Base-by-base conservation (phyloP, 2,329 filamentous ascomycete species). In the Chaetomium globosum region DNA sequence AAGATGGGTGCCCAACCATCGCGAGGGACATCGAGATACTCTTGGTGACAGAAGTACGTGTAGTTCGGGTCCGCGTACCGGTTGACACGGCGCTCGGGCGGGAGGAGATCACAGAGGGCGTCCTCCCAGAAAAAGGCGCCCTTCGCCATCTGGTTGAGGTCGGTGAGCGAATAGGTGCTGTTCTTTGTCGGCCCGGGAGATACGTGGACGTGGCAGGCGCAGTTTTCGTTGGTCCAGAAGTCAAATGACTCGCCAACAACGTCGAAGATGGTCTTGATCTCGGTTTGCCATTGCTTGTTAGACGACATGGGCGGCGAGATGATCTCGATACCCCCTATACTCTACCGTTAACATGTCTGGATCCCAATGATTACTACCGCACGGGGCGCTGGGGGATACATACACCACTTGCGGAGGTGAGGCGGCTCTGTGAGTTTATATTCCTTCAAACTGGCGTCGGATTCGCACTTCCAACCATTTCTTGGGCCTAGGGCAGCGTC, bases 291-390 rank as follows among this genome's bases (percentile, higher is more conserved):
- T 13, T 31, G 3, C 19, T 6, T 30, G 12, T 19, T 2, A 7
- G 21, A 16, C 23, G 39, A 59, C 39, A 48, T 33, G 26, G 56
- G 39, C 56, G 56, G 56, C 23, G 56, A 59, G 39, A 59, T 49
- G 43, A 59, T 59, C 43, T 59, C 56, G 39, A 59, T 59, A 10
- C 56, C 56, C 56, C 56, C 56, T 59, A 33, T 31, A 21, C 4
- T n/a, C 23, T 5, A 19, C n/a, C 9, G 19, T 55, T 21, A 55
- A 23, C 30, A 12, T 8, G 10, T 23, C 46, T 48, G 46, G 46
- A 4, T 10, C 23, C n/a, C 26, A 26, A 26, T 2, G 39, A 16
- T 43, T 43, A 43, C 2, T 48, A 48, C 4, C 19, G 46, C 26
- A 26, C 26, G 46, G 6, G 21, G n/a, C 3, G 39, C 1, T 4